Base-by-base conservation (phyloP, 1,139 yeast species). In the Suzukiozyma palmioleophila region DNA sequence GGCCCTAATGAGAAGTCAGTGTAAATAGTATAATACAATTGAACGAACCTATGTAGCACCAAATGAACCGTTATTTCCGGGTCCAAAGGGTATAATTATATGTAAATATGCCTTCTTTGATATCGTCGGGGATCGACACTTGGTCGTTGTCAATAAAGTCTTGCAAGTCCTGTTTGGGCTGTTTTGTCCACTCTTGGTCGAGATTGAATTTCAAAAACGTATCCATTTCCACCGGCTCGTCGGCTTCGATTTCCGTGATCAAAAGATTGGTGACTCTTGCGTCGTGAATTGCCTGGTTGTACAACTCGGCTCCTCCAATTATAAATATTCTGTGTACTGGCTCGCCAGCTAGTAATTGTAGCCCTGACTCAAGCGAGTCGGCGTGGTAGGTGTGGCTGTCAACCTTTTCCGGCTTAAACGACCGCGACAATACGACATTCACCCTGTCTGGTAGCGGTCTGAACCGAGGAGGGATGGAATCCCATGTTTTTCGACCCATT, bases 401-500 rank as follows among this genome's bases (percentile, higher is more conserved):
- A n/a, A 48, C 38, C 7, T 44, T 36, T 8, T 50, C 52, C 39
- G 51, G 51, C 30, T 37, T 26, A 49, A 51, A 46, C 40, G 62
- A 45, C 36, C 90, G 66, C 4, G 95, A 83, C 14, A 92, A 63
- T 0, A 92, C 78, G 9, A 90, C 79, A 57, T 94, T 94, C 34
- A 80, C 47, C 41, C 99, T 72, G 39, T 73, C 77, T 2, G 84
- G 82, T 36, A 92, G 70, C 0, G 99, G 99, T 47, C 96, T 70
- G 62, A 88, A 92, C 56, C 74, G 81, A 1, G 62, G 45, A 0
- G 98, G 98, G 35, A 92, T 89, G 8, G 96, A 86, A 29, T 89
- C 94, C 96, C 97, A 92, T 1, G 98, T 92, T 55, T 81, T 84
- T 41, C 97, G 73, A 5, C 99, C 99, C 99, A 94, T 92, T 8